phyloP scores from a whole-genome alignment of 1,139 yeast species.

The Hemisphaericaspora subhashii region DNA sequence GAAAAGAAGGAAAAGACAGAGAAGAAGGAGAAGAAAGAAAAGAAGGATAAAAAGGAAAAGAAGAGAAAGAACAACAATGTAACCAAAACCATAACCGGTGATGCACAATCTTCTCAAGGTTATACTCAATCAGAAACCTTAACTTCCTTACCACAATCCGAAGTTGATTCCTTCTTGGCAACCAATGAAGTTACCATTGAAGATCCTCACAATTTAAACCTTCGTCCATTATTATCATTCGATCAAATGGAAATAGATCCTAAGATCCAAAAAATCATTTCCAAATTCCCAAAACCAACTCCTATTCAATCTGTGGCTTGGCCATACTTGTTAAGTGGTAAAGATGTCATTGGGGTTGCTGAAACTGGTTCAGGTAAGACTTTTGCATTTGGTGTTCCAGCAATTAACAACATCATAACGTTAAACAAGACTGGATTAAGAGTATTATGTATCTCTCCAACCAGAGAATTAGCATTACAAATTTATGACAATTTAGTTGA shows the following conservation, averaged over 20 bases:
- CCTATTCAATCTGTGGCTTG: slow-evolving; percentile 97
- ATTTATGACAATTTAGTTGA: slow-evolving; percentile 79
- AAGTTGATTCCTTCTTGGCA: slow-evolving; percentile 60
- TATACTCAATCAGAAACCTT: slow-evolving; percentile 33
- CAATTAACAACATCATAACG: slow-evolving; percentile 67
- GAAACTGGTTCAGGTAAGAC: slow-evolving; percentile 99
- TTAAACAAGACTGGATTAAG: slow-evolving; percentile 51
- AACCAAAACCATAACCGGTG: slow-evolving; percentile 6
- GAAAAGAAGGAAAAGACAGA: slow-evolving; percentile 46
- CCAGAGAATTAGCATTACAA: slow-evolving; percentile 95
- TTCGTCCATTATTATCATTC: slow-evolving; percentile 75
- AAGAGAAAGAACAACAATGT: slow-evolving; percentile 18
- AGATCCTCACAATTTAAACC: slow-evolving; percentile 52
- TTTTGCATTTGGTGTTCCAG: slow-evolving; percentile 97
- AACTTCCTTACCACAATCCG: slow-evolving; percentile 45
- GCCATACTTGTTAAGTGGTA: slow-evolving; percentile 82
- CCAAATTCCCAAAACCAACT: slow-evolving; percentile 83
- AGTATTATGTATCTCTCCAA: slow-evolving; percentile 89
- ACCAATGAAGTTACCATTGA: slow-evolving; percentile 81
- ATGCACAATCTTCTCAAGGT: slow-evolving; percentile 14
- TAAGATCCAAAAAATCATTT: slow-evolving; percentile 55
- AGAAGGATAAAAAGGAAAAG: slow-evolving; percentile 36
- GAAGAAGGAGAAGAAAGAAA: slow-evolving; percentile 32
- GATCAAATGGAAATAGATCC: slow-evolving; percentile 58
- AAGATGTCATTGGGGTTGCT: slow-evolving; percentile 96